These are phyloP conservation scores for Phylloporus arenicola DNA, from an alignment of 768 basidiomycete species.

Conservation along the genomic window DNA sequence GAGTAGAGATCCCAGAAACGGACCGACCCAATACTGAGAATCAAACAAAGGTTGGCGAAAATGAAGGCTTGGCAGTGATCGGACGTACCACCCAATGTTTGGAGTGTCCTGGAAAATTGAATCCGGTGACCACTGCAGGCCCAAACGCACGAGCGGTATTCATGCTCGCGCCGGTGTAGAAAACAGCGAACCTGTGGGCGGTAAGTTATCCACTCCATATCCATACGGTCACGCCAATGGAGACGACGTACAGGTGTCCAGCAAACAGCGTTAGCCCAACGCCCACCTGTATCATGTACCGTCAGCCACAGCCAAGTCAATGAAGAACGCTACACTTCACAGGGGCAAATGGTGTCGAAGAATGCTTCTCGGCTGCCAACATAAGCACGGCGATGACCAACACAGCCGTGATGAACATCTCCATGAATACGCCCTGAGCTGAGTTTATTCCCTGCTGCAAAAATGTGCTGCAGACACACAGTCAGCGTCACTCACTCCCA, in stretches of 20 bases:
- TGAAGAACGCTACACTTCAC: conserved; percentile 26
- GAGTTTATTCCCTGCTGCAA: conserved; percentile 42
- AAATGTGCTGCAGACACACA: conserved; percentile 37
- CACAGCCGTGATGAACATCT: conserved; percentile 62
- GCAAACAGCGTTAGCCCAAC: conserved; percentile 63
- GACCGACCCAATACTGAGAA: conserved; percentile 65
- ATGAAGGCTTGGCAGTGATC: neutral
- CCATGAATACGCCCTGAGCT: conserved; percentile 62
- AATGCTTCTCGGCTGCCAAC: conserved; percentile 68
- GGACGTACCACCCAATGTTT: conserved; percentile 61
- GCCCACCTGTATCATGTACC: conserved; percentile 39
- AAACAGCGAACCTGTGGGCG: conserved; percentile 46
- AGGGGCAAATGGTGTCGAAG: conserved; percentile 62
- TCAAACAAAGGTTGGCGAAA: conserved; percentile 2
- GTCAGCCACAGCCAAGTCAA: conserved; percentile 4
- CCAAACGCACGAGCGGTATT: conserved; percentile 69
- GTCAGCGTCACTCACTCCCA: neutral
- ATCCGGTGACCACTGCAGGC: conserved; percentile 62
- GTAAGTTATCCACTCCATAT: neutral
- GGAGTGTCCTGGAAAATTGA: conserved; percentile 32
- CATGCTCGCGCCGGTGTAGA: conserved; percentile 62
- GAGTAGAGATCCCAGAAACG: conserved; percentile 59
- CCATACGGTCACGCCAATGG: neutral
- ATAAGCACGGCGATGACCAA: conserved; percentile 63
- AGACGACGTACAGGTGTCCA: conserved; percentile 47